Evolutionary conservation across 176 grass and related monocot genomes (phyloP).

Genomic region (Aegilops speltoides): DNA sequence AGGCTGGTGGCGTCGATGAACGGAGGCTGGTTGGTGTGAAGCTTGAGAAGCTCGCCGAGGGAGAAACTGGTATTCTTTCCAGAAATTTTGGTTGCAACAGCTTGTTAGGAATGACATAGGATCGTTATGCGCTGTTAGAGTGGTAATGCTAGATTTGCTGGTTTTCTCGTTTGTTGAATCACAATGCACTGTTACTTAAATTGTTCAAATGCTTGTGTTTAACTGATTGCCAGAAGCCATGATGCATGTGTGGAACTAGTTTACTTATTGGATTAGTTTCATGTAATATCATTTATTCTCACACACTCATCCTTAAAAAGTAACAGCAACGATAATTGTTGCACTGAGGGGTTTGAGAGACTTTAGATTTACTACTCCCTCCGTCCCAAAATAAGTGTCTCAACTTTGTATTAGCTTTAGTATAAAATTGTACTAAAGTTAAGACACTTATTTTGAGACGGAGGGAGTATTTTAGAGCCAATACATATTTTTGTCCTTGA

Average conservation of each 20-base stretch:
- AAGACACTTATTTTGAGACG: too few relatives aligned
- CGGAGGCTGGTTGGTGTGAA: slow-evolving; percentile 86
- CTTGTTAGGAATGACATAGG: not conserved
- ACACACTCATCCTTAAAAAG: slow-evolving; percentile 6
- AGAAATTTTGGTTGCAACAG: slow-evolving; percentile 22
- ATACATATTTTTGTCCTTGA: not conserved
- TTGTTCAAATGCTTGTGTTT: not conserved
- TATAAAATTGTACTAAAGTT: too few relatives aligned
- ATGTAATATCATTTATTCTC: not conserved
- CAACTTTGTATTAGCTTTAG: too few relatives aligned
- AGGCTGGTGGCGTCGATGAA: slow-evolving; percentile 93
- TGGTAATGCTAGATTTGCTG: slow-evolving; percentile 21
- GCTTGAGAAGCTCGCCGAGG: slow-evolving; percentile 96
- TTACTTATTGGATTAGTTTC: slow-evolving; percentile 6
- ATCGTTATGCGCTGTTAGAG: not conserved
- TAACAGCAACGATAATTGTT: not conserved
- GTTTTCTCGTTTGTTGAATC: slow-evolving; percentile 11
- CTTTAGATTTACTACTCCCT: not conserved
- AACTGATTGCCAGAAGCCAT: slow-evolving; percentile 1
- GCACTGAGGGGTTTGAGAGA: not conserved
- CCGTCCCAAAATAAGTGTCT: too few relatives aligned
- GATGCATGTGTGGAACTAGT: not conserved
- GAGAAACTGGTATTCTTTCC: slow-evolving; percentile 63
- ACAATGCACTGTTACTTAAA: slow-evolving; percentile 1
- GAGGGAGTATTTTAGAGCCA: not conserved